Conservation (phyloP, 352 stramenopile genomes). For the Globisporangium alternatum region DNA sequence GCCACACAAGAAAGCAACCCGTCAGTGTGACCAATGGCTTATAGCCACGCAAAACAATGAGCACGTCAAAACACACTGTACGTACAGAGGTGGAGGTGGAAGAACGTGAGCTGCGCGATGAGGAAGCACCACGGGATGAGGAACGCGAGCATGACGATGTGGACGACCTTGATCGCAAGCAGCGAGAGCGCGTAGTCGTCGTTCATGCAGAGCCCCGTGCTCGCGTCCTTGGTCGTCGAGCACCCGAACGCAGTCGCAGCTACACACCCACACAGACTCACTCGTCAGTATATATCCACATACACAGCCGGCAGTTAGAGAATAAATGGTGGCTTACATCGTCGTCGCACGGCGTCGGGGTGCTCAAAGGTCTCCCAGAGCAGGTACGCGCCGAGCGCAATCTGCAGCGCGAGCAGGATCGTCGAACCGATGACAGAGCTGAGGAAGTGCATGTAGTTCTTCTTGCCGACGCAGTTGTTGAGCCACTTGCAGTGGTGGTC, state of each 20-base stretch:
- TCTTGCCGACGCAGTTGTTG: conserved; percentile 94
- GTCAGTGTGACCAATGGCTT: neutral
- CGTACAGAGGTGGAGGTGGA: conserved; percentile 85
- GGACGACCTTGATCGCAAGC: conserved; percentile 53
- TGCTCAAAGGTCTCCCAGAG: conserved; percentile 28
- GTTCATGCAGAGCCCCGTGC: conserved; percentile 47
- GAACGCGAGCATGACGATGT: conserved; percentile 64
- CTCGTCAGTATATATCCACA: neutral
- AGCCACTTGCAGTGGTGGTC: conserved; percentile 98
- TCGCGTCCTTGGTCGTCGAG: conserved; percentile 34
- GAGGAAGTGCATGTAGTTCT: conserved; percentile 85
- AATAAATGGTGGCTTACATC: conserved; percentile 24
- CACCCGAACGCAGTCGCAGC: conserved; percentile 68
- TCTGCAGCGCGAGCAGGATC: conserved; percentile 63
- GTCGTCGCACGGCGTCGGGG: conserved; percentile 28
- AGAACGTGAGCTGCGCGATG: conserved; percentile 75
- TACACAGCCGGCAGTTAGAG: neutral
- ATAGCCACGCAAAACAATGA: neutral
- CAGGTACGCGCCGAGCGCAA: conserved; percentile 63
- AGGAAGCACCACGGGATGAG: conserved; percentile 72
- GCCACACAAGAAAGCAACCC: neutral
- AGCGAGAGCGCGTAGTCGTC: conserved; percentile 55
- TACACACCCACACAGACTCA: conserved; percentile 2
- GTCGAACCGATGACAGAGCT: conserved; percentile 65
- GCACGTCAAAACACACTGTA: no score